Evolutionary conservation across 2,329 filamentous ascomycete species (phyloP), one percentile per base, ranked within the genome.

Genomic region (Lojkania enalia): DNA sequence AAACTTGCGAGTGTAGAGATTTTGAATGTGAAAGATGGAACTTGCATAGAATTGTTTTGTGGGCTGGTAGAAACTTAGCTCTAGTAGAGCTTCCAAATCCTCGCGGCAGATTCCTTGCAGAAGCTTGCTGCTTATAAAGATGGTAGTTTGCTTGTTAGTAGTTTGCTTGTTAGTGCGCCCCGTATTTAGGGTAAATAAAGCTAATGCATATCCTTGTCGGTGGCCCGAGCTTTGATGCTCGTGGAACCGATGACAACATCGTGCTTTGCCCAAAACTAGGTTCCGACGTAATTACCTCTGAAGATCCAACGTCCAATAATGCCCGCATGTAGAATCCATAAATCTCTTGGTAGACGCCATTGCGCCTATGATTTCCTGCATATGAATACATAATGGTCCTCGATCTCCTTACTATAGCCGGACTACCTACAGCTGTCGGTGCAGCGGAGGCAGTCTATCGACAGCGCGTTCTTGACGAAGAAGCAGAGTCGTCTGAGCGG

Each of bases 381-480:
- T 39, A 13, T 20, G 27, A 19, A 25, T 40, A 27, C 25, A 44
- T 40, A 6, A 63, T 69, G 54, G 55, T 58, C 5, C 35, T 60
- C 14, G 66, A 67, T 32, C 44, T 67, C 9, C 50, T 69, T 2
- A 58, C 61, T 11, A 49, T 75, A 40, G 69, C 70, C 27, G 75
- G 67, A 15, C 71, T 78, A 30, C 73, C 74, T 15, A 73, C 74
- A 31, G 69, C 71, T 7, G 72, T 77, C 9, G 77, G 76, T 55
- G 72, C 77, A 19, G 73, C 72, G 29, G 74, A 79, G 68, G 77
- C 74, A 38, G 73, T 78, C 13, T 68, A 70, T 19, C 71, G 77
- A 48, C 74, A 77, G 45, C 66, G 72, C 44, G 66, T 75, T 23
- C 66, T 74, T 23, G 75, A 77, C 48, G 72, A 72, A 48, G 74